Evolutionary conservation across 495 filamentous ascomycete genomes (phyloP).

Genomic region (Trichoderma orchidacearum): DNA sequence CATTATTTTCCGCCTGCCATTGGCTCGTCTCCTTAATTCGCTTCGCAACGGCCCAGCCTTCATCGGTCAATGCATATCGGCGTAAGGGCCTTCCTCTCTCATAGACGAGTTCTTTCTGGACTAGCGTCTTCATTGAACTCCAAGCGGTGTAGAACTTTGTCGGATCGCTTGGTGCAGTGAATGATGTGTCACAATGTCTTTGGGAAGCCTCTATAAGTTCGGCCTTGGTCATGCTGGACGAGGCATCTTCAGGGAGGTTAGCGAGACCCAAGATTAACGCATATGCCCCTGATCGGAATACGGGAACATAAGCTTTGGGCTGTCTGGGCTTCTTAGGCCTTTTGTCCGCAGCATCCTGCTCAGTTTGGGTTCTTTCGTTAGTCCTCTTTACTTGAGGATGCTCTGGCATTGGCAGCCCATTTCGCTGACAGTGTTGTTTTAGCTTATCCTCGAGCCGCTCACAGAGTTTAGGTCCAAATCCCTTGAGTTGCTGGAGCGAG

Average conservation of each 20-base stretch:
- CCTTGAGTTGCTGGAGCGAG: slow-evolving; percentile 56
- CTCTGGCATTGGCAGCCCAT: slow-evolving; percentile 59
- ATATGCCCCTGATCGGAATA: slow-evolving; percentile 59
- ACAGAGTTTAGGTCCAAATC: slow-evolving; percentile 58
- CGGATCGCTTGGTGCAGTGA: slow-evolving; percentile 52
- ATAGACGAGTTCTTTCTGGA: slow-evolving; percentile 63
- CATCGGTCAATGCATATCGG: slow-evolving; percentile 61
- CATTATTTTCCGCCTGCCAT: background rate
- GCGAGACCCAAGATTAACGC: slow-evolving; percentile 58
- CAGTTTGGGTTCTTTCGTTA: slow-evolving; percentile 4
- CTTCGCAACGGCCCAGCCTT: slow-evolving; percentile 66
- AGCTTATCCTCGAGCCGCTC: slow-evolving; percentile 57
- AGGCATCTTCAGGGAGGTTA: slow-evolving; percentile 39
- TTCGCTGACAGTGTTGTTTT: slow-evolving; percentile 49
- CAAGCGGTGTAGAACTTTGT: slow-evolving; percentile 70
- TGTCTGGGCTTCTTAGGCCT: slow-evolving; percentile 48
- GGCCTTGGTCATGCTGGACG: slow-evolving; percentile 49
- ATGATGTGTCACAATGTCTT: slow-evolving; percentile 60
- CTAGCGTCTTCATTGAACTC: slow-evolving; percentile 71
- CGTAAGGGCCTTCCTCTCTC: slow-evolving; percentile 54
- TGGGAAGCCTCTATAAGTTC: slow-evolving; percentile 59
- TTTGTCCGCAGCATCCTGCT: slow-evolving; percentile 21
- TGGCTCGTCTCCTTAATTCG: slow-evolving; percentile 31
- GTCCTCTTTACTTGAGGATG: slow-evolving; percentile 22
- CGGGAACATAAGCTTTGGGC: slow-evolving; percentile 57